These are phyloP conservation scores for maize (Zea mays) DNA, from an alignment of 176 grass and related monocot species.

Conservation along the genomic window Zm-B73-REFERENCE-NAM-5.0 NC_050097.1:165458501-165459000, in stretches of 20 bases:
- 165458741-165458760: slow-evolving; percentile 34
- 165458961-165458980: background rate
- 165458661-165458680: slow-evolving; percentile 12
- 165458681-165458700: slow-evolving; percentile 52
- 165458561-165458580: slow-evolving; percentile 95
- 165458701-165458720: slow-evolving; percentile 81
- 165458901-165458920: background rate
- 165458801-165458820: background rate
- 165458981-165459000: background rate
- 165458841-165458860: background rate
- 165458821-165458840: background rate
- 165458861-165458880: no score
- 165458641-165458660: background rate
- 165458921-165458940: background rate
- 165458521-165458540: background rate
- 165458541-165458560: slow-evolving; percentile 28
- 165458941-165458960: slow-evolving; percentile 10
- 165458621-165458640: slow-evolving; percentile 37
- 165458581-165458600: slow-evolving; percentile 84
- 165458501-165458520: no score
- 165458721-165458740: slow-evolving; percentile 70
- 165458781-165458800: background rate
- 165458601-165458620: slow-evolving; percentile 87
- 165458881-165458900: background rate
- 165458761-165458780: background rate